Evolutionary conservation across 768 basidiomycete species (phyloP).

Genomic region (Asterophora lycoperdoides): DNA sequence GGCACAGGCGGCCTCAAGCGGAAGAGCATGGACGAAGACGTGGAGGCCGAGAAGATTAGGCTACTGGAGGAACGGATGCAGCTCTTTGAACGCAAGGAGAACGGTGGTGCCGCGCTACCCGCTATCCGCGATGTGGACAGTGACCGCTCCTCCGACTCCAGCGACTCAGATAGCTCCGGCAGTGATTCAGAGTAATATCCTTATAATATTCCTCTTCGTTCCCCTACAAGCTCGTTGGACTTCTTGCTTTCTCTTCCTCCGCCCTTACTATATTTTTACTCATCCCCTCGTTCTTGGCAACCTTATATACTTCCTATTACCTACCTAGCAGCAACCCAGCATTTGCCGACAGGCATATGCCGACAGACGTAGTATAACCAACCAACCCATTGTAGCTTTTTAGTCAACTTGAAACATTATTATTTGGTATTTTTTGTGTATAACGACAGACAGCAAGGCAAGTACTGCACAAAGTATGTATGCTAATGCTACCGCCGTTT

Average conservation of each 20-base stretch:
- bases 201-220: slow-evolving; percentile 13
- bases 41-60: slow-evolving; percentile 93
- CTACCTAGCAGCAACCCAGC: slow-evolving; percentile 23
- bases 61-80: slow-evolving; percentile 85
- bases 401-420: slow-evolving; percentile 30
- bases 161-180: slow-evolving; percentile 74
- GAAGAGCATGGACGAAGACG: slow-evolving; percentile 96
- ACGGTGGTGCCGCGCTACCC: slow-evolving; percentile 30
- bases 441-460: background rate
- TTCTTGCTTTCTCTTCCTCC: slow-evolving; percentile 7
- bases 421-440: slow-evolving; percentile 5
- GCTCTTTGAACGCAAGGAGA: slow-evolving; percentile 66
- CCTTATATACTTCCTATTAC: slow-evolving; percentile 34
- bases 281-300: slow-evolving; percentile 11
- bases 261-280: slow-evolving; percentile 7
- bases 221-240: slow-evolving; percentile 15
- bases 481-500: slow-evolving; percentile 20
- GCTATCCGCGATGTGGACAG: slow-evolving; percentile 50
- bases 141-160: slow-evolving; percentile 77
- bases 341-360: too few relatives aligned
- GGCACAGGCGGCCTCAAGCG: slow-evolving; percentile 89
- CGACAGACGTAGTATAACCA: slow-evolving; percentile 22
- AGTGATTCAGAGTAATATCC: slow-evolving; percentile 73
- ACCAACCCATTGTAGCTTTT: slow-evolving; percentile 46
- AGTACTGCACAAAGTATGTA: background rate